Percentiles rank a stretch among this genome's conserved stretches.
These are phyloP conservation scores for Arthrobotrys pseudoclavata DNA, from an alignment of 2,329 filamentous ascomycete species.

Conservation along the genomic window DNA sequence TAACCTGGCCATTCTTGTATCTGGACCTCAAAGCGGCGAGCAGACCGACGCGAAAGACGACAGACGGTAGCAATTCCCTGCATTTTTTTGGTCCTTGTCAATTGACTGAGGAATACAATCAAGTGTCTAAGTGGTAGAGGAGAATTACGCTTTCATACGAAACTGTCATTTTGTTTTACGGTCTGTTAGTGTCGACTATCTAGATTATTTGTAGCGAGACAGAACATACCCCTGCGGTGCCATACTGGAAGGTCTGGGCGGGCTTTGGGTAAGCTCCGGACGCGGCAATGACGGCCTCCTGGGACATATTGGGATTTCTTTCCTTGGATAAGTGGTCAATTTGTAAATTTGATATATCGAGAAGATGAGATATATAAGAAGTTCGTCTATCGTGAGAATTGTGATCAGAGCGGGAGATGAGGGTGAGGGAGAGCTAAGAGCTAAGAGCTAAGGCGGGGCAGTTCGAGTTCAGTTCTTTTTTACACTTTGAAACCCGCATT, in stretches of 20 bases:
- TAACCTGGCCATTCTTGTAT: conserved; percentile 88
- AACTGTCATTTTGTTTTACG: conserved; percentile 69
- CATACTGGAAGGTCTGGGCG: conserved; percentile 72
- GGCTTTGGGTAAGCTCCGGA: conserved; percentile 70
- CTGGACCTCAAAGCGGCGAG: conserved; percentile 89
- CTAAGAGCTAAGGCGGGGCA: conserved; percentile 10
- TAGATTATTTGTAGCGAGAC: conserved; percentile 19
- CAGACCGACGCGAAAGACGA: conserved; percentile 92
- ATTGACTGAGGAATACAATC: conserved; percentile 45
- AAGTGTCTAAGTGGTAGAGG: conserved; percentile 61
- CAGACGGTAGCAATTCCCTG: conserved; percentile 85
- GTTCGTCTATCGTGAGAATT: background rate
- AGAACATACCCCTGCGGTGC: conserved; percentile 73
- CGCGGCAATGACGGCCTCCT: conserved; percentile 66
- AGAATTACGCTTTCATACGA: conserved; percentile 76
- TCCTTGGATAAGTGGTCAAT: background rate
- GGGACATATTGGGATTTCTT: conserved; percentile 23
- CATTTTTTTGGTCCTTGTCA: conserved; percentile 56
- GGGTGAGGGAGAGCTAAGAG: background rate
- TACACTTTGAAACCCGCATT: conserved; percentile 2
- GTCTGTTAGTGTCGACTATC: conserved; percentile 48
- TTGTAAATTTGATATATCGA: background rate
- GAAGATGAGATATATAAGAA: background rate
- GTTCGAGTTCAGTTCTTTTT: background rate
- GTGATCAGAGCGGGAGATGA: no score